phyloP scores from a whole-genome alignment of 345 rosid species.

The Arabis alpina region DNA sequence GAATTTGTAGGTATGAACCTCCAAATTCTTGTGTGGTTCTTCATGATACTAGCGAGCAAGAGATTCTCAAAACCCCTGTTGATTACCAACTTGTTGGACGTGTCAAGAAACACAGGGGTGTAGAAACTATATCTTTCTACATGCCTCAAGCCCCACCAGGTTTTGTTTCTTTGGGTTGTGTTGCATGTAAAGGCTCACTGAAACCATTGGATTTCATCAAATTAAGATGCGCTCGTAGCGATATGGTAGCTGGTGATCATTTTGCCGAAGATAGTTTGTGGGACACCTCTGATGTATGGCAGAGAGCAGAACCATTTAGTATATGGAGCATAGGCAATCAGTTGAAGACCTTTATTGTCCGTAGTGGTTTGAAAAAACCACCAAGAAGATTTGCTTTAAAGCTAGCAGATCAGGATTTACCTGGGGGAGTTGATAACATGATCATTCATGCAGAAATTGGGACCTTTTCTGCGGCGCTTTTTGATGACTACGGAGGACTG shows the following conservation, averaged over 20 bases:
- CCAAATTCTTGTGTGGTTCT: constrained; percentile 84
- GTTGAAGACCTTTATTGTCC: constrained; percentile 81
- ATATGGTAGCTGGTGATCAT: constrained; percentile 83
- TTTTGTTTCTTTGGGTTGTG: constrained; percentile 89
- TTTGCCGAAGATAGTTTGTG: constrained; percentile 89
- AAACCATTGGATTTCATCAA: constrained; percentile 62
- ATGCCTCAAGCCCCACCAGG: constrained; percentile 97
- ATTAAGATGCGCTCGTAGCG: constrained; percentile 83
- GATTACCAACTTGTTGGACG: constrained; percentile 81
- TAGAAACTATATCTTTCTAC: constrained; percentile 87
- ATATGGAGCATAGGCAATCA: constrained; percentile 81
- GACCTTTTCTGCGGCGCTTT: constrained; percentile 87
- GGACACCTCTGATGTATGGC: constrained; percentile 80
- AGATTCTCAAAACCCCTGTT: constrained; percentile 63
- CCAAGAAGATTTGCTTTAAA: constrained; percentile 92
- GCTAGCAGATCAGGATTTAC: constrained; percentile 69
- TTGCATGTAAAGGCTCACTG: constrained; percentile 77
- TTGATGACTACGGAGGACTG: constrained; percentile 98
- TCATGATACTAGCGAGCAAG: constrained; percentile 71
- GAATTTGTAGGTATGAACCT: constrained; percentile 70
- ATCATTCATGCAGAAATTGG: constrained; percentile 73
- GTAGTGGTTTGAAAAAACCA: constrained; percentile 83
- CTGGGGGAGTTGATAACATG: constrained; percentile 69
- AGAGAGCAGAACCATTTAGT: constrained; percentile 72
- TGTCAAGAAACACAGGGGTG: constrained; percentile 80